These are phyloP conservation scores for Schizophyllum commune DNA, from an alignment of 1,284 basidiomycete genomes.

Conservation along the genomic window DNA sequence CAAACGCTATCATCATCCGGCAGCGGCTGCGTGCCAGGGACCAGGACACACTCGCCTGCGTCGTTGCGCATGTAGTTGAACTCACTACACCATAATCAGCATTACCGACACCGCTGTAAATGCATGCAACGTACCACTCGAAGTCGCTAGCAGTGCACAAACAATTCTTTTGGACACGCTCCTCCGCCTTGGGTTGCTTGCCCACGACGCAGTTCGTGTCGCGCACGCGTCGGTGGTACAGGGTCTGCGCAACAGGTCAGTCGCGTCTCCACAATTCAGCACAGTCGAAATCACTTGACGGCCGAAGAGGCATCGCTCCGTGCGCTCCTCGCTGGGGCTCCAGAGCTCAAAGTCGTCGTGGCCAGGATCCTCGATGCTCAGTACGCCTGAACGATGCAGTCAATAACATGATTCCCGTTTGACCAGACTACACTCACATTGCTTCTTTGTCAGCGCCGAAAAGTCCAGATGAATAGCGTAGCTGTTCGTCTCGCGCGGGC, in stretches of 20 bases:
- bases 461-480: constrained; percentile 90
- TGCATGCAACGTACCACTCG: too few relatives aligned
- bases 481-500: constrained; percentile 38
- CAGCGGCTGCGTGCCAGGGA: constrained; percentile 57
- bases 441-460: constrained; percentile 59
- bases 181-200: constrained; percentile 44
- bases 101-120: too few relatives aligned
- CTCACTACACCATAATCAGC: too few relatives aligned
- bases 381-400: constrained; percentile 51
- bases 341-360: constrained; percentile 92
- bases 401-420: constrained; percentile 10
- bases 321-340: constrained; percentile 82
- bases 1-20: constrained; percentile 52
- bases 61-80: constrained; percentile 78
- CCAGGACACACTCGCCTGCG: constrained; percentile 68
- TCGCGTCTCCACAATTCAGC: not conserved
- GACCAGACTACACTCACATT: constrained; percentile 70
- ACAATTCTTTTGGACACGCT: constrained; percentile 63
- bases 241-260: constrained; percentile 42
- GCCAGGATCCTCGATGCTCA: constrained; percentile 63
- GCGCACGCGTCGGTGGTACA: constrained; percentile 83
- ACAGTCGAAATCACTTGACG: constrained; percentile 48
- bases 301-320: constrained; percentile 81
- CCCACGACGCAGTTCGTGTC: constrained; percentile 81
- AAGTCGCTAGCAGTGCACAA: constrained; percentile 72